Percentiles rank a stretch among this genome's conserved stretches.
Evolutionary conservation across 768 basidiomycete genomes (phyloP).

Genomic region (Kwoniella sp.): DNA sequence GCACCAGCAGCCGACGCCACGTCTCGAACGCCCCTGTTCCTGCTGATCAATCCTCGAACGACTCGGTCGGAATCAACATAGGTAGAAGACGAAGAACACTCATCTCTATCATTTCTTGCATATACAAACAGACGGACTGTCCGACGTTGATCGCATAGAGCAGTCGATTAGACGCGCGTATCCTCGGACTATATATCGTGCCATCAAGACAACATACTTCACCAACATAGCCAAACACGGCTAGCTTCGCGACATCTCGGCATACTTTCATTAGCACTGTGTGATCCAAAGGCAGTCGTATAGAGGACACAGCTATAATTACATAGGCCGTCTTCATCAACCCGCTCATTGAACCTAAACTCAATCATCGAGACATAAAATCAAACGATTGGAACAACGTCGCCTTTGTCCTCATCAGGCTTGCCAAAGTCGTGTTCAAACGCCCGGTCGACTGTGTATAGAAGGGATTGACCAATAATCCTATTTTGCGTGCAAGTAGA

Average conservation of each 20-base stretch:
- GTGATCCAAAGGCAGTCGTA: not conserved
- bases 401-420: not conserved
- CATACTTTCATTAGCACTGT: too few species aligned
- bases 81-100: too few species aligned
- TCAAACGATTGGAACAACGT: not conserved
- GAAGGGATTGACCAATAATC: not conserved
- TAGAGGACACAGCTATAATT: not conserved
- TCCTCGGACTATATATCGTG: too few species aligned
- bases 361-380: too few species aligned
- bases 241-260: not conserved
- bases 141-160: too few species aligned
- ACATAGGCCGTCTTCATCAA: not conserved
- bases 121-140: too few species aligned
- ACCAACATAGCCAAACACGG: not conserved
- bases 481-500: too few species aligned
- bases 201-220: too few species aligned
- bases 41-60: not conserved
- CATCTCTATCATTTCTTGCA: too few species aligned
- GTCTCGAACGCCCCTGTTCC: not conserved
- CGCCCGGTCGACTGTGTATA: not conserved
- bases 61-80: too few species aligned
- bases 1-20: not conserved
- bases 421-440: not conserved
- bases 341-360: constrained; percentile 1
- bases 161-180: too few species aligned